Base-by-base conservation (phyloP, 2,329 filamentous ascomycete genomes). In the Alternaria tenuissima region DNA sequence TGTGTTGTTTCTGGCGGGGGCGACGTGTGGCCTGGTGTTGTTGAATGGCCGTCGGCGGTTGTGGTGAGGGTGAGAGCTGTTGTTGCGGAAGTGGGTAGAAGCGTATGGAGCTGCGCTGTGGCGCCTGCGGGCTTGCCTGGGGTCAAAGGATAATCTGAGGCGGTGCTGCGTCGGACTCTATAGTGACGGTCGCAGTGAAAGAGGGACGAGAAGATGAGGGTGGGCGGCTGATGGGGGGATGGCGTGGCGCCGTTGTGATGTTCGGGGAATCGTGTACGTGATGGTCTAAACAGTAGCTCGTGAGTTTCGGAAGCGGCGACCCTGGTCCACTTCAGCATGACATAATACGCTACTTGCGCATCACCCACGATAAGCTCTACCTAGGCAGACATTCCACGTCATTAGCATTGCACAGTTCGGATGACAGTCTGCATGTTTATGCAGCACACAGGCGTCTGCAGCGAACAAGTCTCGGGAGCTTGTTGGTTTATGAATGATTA, bases 61-160 rank as follows among this genome's bases (percentile, higher is more conserved):
- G 55, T 64, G 68, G 62, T 67, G 65, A 42, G 53, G 64, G 57
- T 52, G 61, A 61, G 52, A 67, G 60, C 68, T 66, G 62, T 61
- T 66, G 62, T 61, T 68, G 65, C 65, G 62, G 74, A 75, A 78
- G 67, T 52, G 61, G 69, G 70, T 76, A 65, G 75, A 77, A 78
- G 72, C 65, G 64, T 70, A 68, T 74, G 68, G 75, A 77, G 75
- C 73, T 77, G 68, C 63, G 68, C 64, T 60, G 75, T 76, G 73
- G 75, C 72, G 73, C 66, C 71, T 62, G 63, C 67, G 61, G 67
- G 68, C 60, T 61, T 57, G 58, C 54, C 42, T 61, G 20, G 36
- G 54, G 32, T 57, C 34, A 52, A 48, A 53, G 54, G 43, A 57
- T 24, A 32, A 32, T 44, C 36, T 42, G 54, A 38, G 43, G 34